Base-by-base conservation (phyloP, 495 filamentous ascomycete species). In the Penicillium taxi region DNA sequence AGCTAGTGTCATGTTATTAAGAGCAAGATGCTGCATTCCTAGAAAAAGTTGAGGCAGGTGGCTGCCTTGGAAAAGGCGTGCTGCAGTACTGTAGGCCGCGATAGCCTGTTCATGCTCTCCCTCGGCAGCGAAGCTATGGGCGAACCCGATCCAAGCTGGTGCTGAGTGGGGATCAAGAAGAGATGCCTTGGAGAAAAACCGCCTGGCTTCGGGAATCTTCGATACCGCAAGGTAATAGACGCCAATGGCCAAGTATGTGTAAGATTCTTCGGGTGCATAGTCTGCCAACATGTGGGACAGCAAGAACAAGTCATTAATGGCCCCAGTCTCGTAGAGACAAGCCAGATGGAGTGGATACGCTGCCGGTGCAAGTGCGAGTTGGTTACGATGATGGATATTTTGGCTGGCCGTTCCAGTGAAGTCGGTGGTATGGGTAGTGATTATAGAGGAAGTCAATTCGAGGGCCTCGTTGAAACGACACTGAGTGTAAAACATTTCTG, bases 111-210 rank as follows among this genome's bases (percentile, higher is more conserved):
- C 91, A 61, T 96, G 88, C 61, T 99, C 91, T 36, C 93, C 91
- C 61, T 99, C 91, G n/a, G 90, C 90, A n/a, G 91, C 93, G 56
- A 99, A 99, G 1, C 93, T 99, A 65, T 99, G 91, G 15, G 91
- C 91, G 61, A 99, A 99, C 6, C 91, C 91, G 42, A 99, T 96
- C 91, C 91, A 99, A 25, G 91, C 91, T 4, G 93, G 86, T 4
- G 91, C 93, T 48, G 94, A 96, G 64, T 96, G 91, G 19, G 91
- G 86, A 54, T 99, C 88, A 75, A 99, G 84, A 72, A 95, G 82
- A 45, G 81, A 88, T 9, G 91, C 84, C 69, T 99, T 99, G 42
- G 84, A 90, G 62, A 99, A 99, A 66, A 86, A 96, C 9, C 88
- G 80, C 1, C 91, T 80, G 3, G 91, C 87, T 59, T 99, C 91